Percentiles rank a stretch among this genome's conserved stretches.
These are phyloP conservation scores for Talinum fruticosum DNA, from an alignment of 148 eudicot genomes.

Conservation along the genomic window DNA sequence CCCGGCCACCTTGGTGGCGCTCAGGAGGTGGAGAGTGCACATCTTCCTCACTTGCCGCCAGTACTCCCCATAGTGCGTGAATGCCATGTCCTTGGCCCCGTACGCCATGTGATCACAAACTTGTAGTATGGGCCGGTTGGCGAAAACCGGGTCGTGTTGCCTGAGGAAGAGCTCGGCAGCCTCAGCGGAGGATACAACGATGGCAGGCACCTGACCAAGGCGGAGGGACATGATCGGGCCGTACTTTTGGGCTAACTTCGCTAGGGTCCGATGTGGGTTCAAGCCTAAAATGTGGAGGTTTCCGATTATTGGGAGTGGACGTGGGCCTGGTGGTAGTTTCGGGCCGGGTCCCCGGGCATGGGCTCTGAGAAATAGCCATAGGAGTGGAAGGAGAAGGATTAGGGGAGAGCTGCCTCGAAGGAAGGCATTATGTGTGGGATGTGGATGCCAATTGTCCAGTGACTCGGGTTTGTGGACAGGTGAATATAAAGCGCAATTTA, in stretches of 20 bases:
- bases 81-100: conserved; percentile 10
- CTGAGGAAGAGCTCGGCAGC: conserved; percentile 12
- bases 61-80: conserved; percentile 15
- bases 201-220: conserved; percentile 5
- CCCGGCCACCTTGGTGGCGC: conserved; percentile 2
- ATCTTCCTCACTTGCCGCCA: conserved; percentile 20
- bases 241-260: conserved; percentile 14
- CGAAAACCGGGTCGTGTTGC: conserved; percentile 10
- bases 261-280: conserved; percentile 15
- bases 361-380: neutral
- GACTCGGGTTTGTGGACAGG: neutral
- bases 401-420: neutral
- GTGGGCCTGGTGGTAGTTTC: conserved; percentile 20
- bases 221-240: conserved; percentile 25
- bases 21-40: neutral
- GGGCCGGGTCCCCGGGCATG: neutral
- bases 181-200: conserved; percentile 12
- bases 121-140: conserved; percentile 3
- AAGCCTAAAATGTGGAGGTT: conserved; percentile 19
- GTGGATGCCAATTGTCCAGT: neutral
- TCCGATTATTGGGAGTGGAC: conserved; percentile 24
- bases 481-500: neutral
- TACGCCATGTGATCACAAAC: neutral
- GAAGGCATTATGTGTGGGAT: neutral
- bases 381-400: neutral